A percentile compares a stretch with the other conserved stretches of the same genome.
phyloP scores from a whole-genome alignment of 2,329 filamentous ascomycete species.

The Curvularia hawaiiensis region DNA sequence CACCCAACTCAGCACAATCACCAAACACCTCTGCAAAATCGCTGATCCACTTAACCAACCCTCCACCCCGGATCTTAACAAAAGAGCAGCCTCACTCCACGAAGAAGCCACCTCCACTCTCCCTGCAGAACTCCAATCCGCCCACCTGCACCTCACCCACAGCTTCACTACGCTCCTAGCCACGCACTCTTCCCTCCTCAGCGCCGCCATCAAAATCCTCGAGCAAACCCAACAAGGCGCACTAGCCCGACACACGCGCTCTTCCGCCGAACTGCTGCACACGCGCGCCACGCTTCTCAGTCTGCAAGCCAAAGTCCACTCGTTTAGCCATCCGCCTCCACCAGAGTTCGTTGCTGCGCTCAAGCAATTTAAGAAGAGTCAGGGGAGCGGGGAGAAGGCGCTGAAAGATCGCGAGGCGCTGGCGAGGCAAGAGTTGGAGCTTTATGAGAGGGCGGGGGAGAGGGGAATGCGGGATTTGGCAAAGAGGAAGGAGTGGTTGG shows the following conservation, averaged over 20 bases:
- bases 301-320: constrained; percentile 47
- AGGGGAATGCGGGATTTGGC: constrained; percentile 49
- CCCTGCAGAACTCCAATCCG: constrained; percentile 30
- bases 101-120: constrained; percentile 22
- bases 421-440: constrained; percentile 41
- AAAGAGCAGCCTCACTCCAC: constrained; percentile 17
- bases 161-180: constrained; percentile 41
- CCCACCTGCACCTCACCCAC: constrained; percentile 43
- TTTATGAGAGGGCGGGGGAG: constrained; percentile 44
- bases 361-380: constrained; percentile 35
- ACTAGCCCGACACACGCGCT: constrained; percentile 48
- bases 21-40: constrained; percentile 42
- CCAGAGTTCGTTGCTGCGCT: constrained; percentile 38
- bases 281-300: constrained; percentile 50
- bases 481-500: constrained; percentile 40
- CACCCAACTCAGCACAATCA: constrained; percentile 36
- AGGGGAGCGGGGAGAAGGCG: constrained; percentile 36
- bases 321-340: constrained; percentile 33
- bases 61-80: constrained; percentile 15
- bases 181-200: constrained; percentile 46
- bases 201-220: constrained; percentile 49
- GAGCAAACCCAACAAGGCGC: constrained; percentile 56
- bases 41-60: constrained; percentile 29
- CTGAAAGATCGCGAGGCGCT: constrained; percentile 41
- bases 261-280: constrained; percentile 51